Evolutionary conservation across 164 flowering plant species (phyloP), one percentile per base, ranked within the genome.

Genomic region (Platanus orientalis): DNA sequence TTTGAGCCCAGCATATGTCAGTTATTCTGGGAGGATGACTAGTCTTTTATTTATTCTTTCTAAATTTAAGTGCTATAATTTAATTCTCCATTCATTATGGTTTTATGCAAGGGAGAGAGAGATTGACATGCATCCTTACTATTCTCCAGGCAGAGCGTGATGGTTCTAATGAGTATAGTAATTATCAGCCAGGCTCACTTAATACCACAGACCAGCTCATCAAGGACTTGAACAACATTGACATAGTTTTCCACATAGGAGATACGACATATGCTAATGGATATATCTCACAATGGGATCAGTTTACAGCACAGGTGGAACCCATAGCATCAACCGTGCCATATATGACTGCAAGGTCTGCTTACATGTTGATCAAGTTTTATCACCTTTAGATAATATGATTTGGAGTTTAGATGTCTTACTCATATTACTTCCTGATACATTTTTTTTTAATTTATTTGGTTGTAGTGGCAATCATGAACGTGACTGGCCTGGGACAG

Each of bases 261-360:
- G 96, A 92, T 65, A 51, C 90, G 32, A 11, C 82, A 21, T 90
- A 90, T 71, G 71, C 98, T 44, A 92, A 88, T 70, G 96, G 96
- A 28, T 92, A 86, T 54, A 54, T 92, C 57, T 92, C 96, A 6
- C 96, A 90, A 62, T 92, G 98, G 96, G 98, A 92, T 67, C 98
- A 90, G 67, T 92, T 90, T 70, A 90, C 98, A 0, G 64, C 92
- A 44, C 92, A 83, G 71, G 81, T 92, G 36, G 86, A 81, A 63
- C 96, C 98, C 19, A 86, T 92, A 54, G 81, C 96, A 30, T 88
- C 98, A 51, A 57, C 78, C 23, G 88, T 83, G 11, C 95, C 98
- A 21, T 90, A 88, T 65, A 92, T 92, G 98, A 45, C 86, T 60
- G 98, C 78, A 23, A 92, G 98, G 98, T 88, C 14, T 75, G 48